Evolutionary conservation across 1,284 basidiomycete species (phyloP).

Genomic region (Cutaneotrichosporon arboriforme): DNA sequence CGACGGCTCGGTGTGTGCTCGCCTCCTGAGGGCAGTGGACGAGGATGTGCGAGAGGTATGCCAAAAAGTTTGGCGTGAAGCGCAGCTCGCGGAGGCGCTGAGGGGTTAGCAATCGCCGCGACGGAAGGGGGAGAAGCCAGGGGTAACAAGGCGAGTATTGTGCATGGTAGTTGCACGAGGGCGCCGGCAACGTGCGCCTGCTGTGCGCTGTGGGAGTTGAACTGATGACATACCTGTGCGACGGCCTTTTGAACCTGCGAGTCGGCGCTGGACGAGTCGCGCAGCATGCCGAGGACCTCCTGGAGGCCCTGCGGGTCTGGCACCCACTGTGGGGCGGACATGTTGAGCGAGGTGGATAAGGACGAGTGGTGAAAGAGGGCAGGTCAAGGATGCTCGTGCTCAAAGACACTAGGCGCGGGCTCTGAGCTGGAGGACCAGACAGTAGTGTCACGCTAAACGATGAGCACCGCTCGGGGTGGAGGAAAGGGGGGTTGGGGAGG

Average conservation of each 20-base stretch:
- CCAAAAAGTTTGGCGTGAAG: conserved; percentile 86
- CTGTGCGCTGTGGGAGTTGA: no score
- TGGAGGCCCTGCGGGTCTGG: conserved; percentile 38
- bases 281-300: conserved; percentile 47
- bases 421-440: not conserved
- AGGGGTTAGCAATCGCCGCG: not conserved
- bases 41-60: conserved; percentile 92
- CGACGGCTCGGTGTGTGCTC: conserved; percentile 86
- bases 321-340: not conserved
- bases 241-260: conserved; percentile 42
- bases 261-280: conserved; percentile 48
- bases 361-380: not conserved
- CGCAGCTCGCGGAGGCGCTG: conserved; percentile 87
- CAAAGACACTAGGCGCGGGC: no score
- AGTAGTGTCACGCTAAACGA: not conserved
- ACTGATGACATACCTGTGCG: not conserved
- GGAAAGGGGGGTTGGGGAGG: no score
- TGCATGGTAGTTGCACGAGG: no score
- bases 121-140: no score
- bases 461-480: not conserved
- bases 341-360: not conserved
- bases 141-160: no score
- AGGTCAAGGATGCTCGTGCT: no score
- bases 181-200: no score
- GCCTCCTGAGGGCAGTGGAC: conserved; percentile 63